phyloP scores from a whole-genome alignment of 805 yeast species.

The Zygosaccharomyces pseudorouxii region DNA sequence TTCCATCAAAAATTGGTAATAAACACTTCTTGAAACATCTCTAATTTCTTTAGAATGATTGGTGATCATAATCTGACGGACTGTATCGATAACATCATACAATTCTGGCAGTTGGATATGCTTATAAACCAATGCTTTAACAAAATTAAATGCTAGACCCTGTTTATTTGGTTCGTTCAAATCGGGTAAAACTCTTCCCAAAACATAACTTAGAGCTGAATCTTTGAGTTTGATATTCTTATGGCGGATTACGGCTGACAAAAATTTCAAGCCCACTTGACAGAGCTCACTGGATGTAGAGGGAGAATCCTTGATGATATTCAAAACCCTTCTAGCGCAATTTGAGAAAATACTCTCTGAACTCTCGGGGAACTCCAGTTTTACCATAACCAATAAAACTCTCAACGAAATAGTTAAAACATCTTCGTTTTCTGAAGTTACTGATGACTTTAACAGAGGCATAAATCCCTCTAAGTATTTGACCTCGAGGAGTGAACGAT shows the following conservation, averaged over 20 bases:
- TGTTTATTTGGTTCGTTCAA: slow-evolving; percentile 85
- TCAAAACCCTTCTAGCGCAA: slow-evolving; percentile 57
- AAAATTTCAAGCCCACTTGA: slow-evolving; percentile 70
- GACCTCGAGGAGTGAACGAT: slow-evolving; percentile 54
- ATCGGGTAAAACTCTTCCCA: slow-evolving; percentile 76
- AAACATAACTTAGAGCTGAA: slow-evolving; percentile 64
- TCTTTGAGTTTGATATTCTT: slow-evolving; percentile 64
- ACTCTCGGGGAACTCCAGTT: slow-evolving; percentile 55
- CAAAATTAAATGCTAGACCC: slow-evolving; percentile 79
- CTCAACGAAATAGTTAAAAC: slow-evolving; percentile 66
- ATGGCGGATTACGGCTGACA: slow-evolving; percentile 68
- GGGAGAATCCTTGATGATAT: slow-evolving; percentile 68
- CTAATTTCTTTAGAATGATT: slow-evolving; percentile 79
- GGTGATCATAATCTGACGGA: slow-evolving; percentile 82
- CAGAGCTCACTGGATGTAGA: slow-evolving; percentile 72
- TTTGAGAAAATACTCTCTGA: slow-evolving; percentile 46
- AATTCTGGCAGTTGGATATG: slow-evolving; percentile 80
- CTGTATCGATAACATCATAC: slow-evolving; percentile 79
- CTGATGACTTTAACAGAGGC: slow-evolving; percentile 59
- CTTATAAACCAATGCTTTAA: slow-evolving; percentile 70
- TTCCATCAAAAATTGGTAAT: slow-evolving; percentile 82
- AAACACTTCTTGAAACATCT: slow-evolving; percentile 77
- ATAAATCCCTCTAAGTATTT: slow-evolving; percentile 66
- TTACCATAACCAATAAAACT: slow-evolving; percentile 54
- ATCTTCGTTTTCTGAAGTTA: slow-evolving; percentile 67